These are phyloP conservation scores for Condylostoma magnum DNA, from an alignment of 169 alveolate species.

Conservation along the genomic window DNA sequence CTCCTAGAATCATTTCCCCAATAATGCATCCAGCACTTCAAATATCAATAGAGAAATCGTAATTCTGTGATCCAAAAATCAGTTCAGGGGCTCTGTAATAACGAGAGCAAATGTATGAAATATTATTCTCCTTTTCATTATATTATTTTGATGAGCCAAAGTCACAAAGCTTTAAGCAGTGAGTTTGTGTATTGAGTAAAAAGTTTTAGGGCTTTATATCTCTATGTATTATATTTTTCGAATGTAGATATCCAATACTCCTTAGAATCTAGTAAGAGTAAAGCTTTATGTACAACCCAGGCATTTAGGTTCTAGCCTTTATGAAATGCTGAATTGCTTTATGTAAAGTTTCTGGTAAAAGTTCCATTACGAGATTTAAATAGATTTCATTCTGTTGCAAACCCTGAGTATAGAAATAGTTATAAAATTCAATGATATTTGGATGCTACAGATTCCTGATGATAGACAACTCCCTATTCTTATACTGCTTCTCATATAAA, in stretches of 20 bases:
- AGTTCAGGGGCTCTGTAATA: too few relatives aligned
- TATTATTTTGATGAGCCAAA: slow-evolving; percentile 63
- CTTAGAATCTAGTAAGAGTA: slow-evolving; percentile 86
- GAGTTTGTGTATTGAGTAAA: slow-evolving; percentile 39
- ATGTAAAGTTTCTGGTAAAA: slow-evolving; percentile 94
- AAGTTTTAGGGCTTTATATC: slow-evolving; percentile 74
- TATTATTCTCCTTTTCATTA: slow-evolving; percentile 73
- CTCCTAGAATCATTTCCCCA: slow-evolving; percentile 32
- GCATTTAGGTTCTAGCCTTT: slow-evolving; percentile 86
- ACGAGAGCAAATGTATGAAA: slow-evolving; percentile 68
- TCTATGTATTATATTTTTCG: slow-evolving; percentile 47
- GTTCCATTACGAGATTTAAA: slow-evolving; percentile 96
- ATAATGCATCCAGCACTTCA: slow-evolving; percentile 56
- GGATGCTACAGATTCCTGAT: slow-evolving; percentile 70
- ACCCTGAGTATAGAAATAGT: slow-evolving; percentile 76
- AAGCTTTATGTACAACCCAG: slow-evolving; percentile 87
- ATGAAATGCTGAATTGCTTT: slow-evolving; percentile 88
- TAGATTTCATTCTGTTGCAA: slow-evolving; percentile 55
- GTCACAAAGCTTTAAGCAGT: slow-evolving; percentile 60
- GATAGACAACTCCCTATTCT: slow-evolving; percentile 73
- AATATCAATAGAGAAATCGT: slow-evolving; percentile 62
- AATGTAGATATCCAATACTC: slow-evolving; percentile 53
- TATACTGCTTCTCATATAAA: slow-evolving; percentile 70
- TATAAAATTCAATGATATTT: slow-evolving; percentile 62
- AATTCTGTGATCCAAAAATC: slow-evolving; percentile 54